Evolutionary conservation across 1,284 basidiomycete species (phyloP), one percentile per base, ranked within the genome.

Genomic region (Apiotrichum laibachii): DNA sequence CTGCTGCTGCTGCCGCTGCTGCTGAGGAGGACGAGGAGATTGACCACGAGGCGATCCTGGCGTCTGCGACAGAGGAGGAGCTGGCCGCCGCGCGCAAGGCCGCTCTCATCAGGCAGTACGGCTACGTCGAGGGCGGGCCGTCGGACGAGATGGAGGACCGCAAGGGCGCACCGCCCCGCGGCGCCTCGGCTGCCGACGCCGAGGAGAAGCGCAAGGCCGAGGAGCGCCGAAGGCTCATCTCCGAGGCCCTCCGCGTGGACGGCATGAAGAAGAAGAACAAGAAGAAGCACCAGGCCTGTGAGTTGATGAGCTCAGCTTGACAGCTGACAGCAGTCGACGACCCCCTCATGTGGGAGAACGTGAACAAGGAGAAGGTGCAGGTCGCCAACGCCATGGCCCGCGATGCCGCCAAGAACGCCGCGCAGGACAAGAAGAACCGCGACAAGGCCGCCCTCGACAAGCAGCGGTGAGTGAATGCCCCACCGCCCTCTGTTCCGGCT

Each of bases 401-500:
- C 52, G 75, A 78, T 26, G 67, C 71, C 11, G 70, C 71, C 22
- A 72, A 69, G 58, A 64, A 64, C n/a, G 65, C 56, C 8, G 66
- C 75, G 1, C 61, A 67, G 49, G 62, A 64, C 5, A 72, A 65
- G 62, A 71, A 65, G 57, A 72, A 77, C 15, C 59, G 77, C 22
- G 77, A 79, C 60, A 71, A 67, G 55, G 71, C 71, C 2, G 76
- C 76, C 13, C 58, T 78, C 50, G 77, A 79, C 10, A 79, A 79
- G 63, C 77, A 79, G 58, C 62, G 70, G 76, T 77, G 51, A 59
- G 76, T 67, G 0, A 7, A 9, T n/a, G n/a, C n/a, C n/a, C n/a
- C n/a, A n/a, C n/a, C 18, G 35, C 46, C 35, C 26, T 33, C 37
- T 53, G 21, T 4, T 45, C 19, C 4, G 44, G 44, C 40, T 18